Evolutionary conservation across 2,329 filamentous ascomycete genomes (phyloP), one percentile per base, ranked within the genome.

Genomic region (Alternaria brassicae): DNA sequence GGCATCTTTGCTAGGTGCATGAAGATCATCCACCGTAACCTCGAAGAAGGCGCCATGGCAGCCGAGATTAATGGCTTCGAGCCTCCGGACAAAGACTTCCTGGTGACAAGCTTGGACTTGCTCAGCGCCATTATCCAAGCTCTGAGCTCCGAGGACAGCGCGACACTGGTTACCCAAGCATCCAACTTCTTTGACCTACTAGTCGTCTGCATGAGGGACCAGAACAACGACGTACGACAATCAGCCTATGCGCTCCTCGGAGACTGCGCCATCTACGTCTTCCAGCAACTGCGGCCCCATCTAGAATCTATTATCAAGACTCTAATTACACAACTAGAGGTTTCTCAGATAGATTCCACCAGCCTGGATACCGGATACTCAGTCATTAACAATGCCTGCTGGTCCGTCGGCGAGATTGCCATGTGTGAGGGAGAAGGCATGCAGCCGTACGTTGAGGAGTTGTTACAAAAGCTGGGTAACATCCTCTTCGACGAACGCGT

Each of bases 331-430:
- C 93, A 98, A 75, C 86, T 99, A 27, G 93, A 98, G 66, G 82
- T 97, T 36, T 71, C 68, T 13, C 72, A 80, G 66, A 90, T 93
- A 61, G 84, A 84, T 55, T 86, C 93, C 61, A 92, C 96, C 68
- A 91, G 93, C 61, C 88, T 92, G 45, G 92, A 96, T 64, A 90
- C 87, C 17, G 89, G 89, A 13, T 97, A 97, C 77, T 92, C 93
- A 60, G 93, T 98, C 28, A 89, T 98, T 60, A 99, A 98, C 84
- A 99, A 99, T 75, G 94, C 95, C 21, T 98, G 94, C 81, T 99
- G 95, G 95, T 96, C 93, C 6, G 89, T 89, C 23, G 95, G 95
- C 40, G 95, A 99, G 81, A 95, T 98, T 62, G 88, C 93, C 15
- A 88, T 97, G 77, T 89, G 92, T 61, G 85, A 91, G 74, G 87